These are phyloP conservation scores for Santalum album DNA, from an alignment of 164 flowering plant genomes.

Conservation along the genomic window DNA sequence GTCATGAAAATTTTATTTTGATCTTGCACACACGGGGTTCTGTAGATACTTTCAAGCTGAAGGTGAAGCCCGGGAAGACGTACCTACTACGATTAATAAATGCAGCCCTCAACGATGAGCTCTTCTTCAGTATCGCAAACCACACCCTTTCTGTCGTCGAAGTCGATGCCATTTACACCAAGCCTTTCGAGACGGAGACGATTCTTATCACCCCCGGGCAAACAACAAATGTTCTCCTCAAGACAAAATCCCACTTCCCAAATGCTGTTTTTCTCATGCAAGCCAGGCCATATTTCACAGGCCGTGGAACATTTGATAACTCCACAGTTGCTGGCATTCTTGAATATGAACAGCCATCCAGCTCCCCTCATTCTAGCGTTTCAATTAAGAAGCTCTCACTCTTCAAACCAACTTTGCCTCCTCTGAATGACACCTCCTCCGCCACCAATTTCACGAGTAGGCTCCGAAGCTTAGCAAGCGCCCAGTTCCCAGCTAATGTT, in stretches of 20 bases:
- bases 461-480: not conserved
- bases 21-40: not conserved
- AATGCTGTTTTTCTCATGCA: not conserved
- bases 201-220: slow-evolving; percentile 1
- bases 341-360: not conserved
- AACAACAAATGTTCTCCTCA: not conserved
- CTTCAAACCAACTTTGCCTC: not conserved
- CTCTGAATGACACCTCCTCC: not conserved
- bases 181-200: not conserved
- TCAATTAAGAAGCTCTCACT: not conserved
- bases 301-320: not conserved
- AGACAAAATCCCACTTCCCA: not conserved
- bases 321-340: slow-evolving; percentile 2
- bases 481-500: slow-evolving; percentile 1
- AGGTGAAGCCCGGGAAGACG: slow-evolving; percentile 2
- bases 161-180: slow-evolving; percentile 1
- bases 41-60: slow-evolving; percentile 2
- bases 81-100: not conserved
- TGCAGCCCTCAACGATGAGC: not conserved
- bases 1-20: not conserved
- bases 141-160: not conserved
- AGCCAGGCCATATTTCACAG: not conserved
- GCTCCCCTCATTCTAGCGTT: not conserved
- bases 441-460: not conserved
- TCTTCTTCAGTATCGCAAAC: slow-evolving; percentile 2